A percentile compares a stretch with the other conserved stretches of the same genome.
Conservation (phyloP, 2,329 filamentous ascomycete genomes). For the Colletotrichum brevisporum region DNA sequence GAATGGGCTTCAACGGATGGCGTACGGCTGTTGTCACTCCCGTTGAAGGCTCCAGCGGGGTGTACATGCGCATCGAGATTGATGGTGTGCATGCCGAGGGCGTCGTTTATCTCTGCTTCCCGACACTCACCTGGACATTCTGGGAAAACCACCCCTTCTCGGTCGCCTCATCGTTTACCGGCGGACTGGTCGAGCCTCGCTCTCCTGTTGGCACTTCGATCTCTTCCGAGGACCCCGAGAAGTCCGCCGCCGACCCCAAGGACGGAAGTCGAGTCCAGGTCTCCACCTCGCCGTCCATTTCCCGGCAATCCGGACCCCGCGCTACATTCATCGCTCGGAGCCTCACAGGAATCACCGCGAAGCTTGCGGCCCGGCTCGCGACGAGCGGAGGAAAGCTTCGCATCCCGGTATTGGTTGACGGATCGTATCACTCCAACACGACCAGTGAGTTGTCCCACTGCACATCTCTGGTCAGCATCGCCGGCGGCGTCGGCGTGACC, state of each 20-base stretch:
- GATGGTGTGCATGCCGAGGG: slow-evolving; percentile 53
- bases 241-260: background rate
- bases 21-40: slow-evolving; percentile 54
- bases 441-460: slow-evolving; percentile 45
- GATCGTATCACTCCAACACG: slow-evolving; percentile 45
- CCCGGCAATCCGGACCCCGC: background rate
- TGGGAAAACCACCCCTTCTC: slow-evolving; percentile 72
- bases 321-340: slow-evolving; percentile 46
- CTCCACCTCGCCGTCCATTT: background rate
- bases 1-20: slow-evolving; percentile 55
- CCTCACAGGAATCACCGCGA: slow-evolving; percentile 45
- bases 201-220: background rate
- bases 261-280: background rate
- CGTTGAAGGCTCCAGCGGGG: slow-evolving; percentile 42
- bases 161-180: slow-evolving; percentile 44
- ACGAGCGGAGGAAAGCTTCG: slow-evolving; percentile 7
- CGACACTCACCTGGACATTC: slow-evolving; percentile 54
- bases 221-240: background rate
- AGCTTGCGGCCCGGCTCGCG: slow-evolving; percentile 36
- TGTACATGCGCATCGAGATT: slow-evolving; percentile 58
- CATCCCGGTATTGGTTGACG: slow-evolving; percentile 47
- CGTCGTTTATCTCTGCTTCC: slow-evolving; percentile 65
- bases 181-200: background rate
- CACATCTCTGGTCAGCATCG: slow-evolving; percentile 46
- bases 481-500: slow-evolving; percentile 51